Base-by-base conservation (phyloP, 805 yeast species). In the Brettanomyces custersianus region DNA sequence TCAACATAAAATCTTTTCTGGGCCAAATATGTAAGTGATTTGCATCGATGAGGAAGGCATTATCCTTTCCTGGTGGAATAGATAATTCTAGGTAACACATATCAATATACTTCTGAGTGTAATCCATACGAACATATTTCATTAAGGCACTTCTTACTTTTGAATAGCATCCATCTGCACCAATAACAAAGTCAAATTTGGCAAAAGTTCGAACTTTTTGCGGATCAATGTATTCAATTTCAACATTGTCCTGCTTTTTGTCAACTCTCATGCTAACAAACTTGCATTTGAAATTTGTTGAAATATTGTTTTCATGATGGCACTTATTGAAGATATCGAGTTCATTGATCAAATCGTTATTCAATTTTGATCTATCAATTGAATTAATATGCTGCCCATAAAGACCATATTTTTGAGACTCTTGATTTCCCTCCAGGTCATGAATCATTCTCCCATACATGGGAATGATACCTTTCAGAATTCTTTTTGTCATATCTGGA, bases 11-110 rank as follows among this genome's bases (percentile, higher is more conserved):
- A 36, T 82, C 68, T 40, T 77, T 73, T 31, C 96, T 65, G 4
- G 96, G 96, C 96, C 96, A 88, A 31, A 88, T 84, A 50, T 88
- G 96, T 35, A 88, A 66, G 53, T 84, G 86, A 57, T 84, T 76
- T 6, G 87, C 78, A 44, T 77, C 74, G 17, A 82, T 62, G 13
- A 63, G 59, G 48, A 76, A 82, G 17, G 62, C 49, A 26, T 43
- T 57, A 4, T 50, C 48, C 3, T 58, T 51, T 4, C 65, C 63
- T 0, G 85, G 70, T 8, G 94, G 87, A 30, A 88, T 80, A 44
- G 71, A 72, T 35, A 88, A 64, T 55, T 88, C 96, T 45, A 88
- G 52, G 52, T 88, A 88, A 47, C 82, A 79, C 66, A 80, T 79
- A 51, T 84, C 92, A 42, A 88, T 80, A 53, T 80, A 87, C 49